These are phyloP conservation scores for Fusarium vanettenii DNA, from an alignment of 2,329 filamentous ascomycete genomes.

Conservation along the genomic window DNA sequence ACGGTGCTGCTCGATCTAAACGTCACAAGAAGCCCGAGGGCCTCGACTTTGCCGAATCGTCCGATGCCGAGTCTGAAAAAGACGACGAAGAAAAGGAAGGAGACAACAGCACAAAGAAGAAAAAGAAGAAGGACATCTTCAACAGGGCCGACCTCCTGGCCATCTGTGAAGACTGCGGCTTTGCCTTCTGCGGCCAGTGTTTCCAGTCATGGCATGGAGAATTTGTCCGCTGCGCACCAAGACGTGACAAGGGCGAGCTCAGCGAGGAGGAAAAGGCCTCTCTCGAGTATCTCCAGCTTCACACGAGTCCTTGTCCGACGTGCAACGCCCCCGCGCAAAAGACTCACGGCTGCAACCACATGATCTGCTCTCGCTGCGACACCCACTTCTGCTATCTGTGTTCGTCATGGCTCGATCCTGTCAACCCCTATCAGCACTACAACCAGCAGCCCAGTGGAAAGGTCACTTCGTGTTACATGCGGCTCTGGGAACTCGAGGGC, in stretches of 20 bases:
- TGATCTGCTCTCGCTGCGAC: conserved; percentile 90
- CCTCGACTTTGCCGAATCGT: conserved; percentile 68
- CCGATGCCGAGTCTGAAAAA: conserved; percentile 62
- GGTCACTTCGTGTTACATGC: conserved; percentile 79
- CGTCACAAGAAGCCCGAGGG: conserved; percentile 78
- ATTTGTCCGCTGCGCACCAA: conserved; percentile 75
- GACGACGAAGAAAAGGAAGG: conserved; percentile 55
- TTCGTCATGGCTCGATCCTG: conserved; percentile 82
- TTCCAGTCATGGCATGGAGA: conserved; percentile 92
- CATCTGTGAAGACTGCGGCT: conserved; percentile 88
- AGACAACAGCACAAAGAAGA: conserved; percentile 29
- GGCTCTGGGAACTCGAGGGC: conserved; percentile 89
- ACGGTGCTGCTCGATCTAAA: conserved; percentile 84
- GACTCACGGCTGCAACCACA: conserved; percentile 94
- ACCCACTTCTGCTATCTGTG: conserved; percentile 98
- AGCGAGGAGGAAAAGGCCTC: conserved; percentile 88
- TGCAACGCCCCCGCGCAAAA: conserved; percentile 90
- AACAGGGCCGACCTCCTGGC: conserved; percentile 73
- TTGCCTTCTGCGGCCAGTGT: conserved; percentile 84
- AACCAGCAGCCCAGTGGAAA: conserved; percentile 69
- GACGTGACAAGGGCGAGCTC: conserved; percentile 75
- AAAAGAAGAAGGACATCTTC: conserved; percentile 47
- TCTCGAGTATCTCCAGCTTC: conserved; percentile 81
- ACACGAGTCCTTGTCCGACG: conserved; percentile 90
- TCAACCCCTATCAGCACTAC: conserved; percentile 90